A percentile compares a stretch with the other conserved stretches of the same genome.
Evolutionary conservation across 1,284 basidiomycete species (phyloP).

Genomic region (Paramarasmius palmivorus): DNA sequence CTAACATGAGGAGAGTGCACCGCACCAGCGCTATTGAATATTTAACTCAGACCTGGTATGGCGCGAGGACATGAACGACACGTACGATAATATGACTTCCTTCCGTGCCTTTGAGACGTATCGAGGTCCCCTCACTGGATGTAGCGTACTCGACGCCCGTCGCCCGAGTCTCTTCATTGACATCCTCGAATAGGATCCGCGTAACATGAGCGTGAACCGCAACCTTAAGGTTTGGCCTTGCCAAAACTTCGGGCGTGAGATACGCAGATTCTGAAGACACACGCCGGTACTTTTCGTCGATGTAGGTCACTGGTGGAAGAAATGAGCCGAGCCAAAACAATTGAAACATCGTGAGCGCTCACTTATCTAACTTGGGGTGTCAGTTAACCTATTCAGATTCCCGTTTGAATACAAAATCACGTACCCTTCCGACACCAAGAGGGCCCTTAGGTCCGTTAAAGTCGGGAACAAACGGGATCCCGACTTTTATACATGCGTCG

Average conservation of each 20-base stretch:
- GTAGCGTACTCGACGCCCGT: conserved; percentile 62
- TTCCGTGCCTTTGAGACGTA: conserved; percentile 50
- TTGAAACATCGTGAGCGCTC: not conserved
- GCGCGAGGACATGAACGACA: conserved; percentile 10
- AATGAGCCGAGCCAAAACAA: conserved; percentile 16
- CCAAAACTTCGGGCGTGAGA: conserved; percentile 59
- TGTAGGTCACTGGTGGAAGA: conserved; percentile 56
- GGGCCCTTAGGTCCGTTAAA: conserved; percentile 52
- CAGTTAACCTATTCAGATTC: no score
- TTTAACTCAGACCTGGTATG: not conserved
- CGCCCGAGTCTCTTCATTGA: conserved; percentile 43
- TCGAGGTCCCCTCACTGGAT: conserved; percentile 28
- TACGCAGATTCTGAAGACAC: conserved; percentile 67
- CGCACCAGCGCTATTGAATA: conserved; percentile 55
- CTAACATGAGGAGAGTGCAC: conserved; percentile 62
- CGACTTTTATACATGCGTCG: conserved; percentile 43
- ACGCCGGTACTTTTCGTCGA: conserved; percentile 48
- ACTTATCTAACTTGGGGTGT: conserved; percentile 7
- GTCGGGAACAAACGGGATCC: conserved; percentile 50
- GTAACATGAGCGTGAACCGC: conserved; percentile 53
- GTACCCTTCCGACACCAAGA: conserved; percentile 52
- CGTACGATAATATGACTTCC: conserved; percentile 65
- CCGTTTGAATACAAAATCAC: conserved; percentile 21
- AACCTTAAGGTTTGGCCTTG: conserved; percentile 62
- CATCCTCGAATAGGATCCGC: conserved; percentile 57